Evolutionary conservation across 169 alveolate genomes (phyloP), one percentile per base, ranked within the genome.

Genomic region (Cryptosporidium parvum): DNA sequence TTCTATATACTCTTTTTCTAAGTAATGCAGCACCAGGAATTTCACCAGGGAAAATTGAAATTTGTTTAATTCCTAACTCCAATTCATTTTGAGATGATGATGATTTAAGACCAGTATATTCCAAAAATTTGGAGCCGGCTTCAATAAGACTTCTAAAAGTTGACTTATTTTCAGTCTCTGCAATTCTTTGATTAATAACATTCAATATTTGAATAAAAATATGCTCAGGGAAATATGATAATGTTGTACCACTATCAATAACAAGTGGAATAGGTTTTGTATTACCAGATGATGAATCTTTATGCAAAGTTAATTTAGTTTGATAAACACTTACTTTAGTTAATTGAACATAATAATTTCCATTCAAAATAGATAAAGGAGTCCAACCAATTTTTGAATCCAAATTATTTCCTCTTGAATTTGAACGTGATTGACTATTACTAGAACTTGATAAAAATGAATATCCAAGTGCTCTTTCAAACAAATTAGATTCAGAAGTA

Each of bases 161-260:
- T 37, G 75, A 80, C 44, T 21, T 62, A 26, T 23, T 80, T 44
- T 65, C 89, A 48, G 89, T 62, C 45, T 59, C 75, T n/a, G 89
- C 59, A 35, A 80, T 80, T 14, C 75, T 80, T 29, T 62, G 80
- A 18, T 89, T 91, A 29, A 92, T 85, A 2, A 85, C 80, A 18
- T 53, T 70, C 0, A 92, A 68, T n/a, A 92, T 73, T 42, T 69
- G 85, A 35, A 26, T 69, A 70, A 87, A 92, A n/a, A 92, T 68
- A 29, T 67, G 58, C 16, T 68, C 84, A 52, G 94, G 94, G 56
- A 92, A 92, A 69, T 92, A 92, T 61, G 92, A 85, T 71, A 92
- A 61, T 3, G 94, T 92, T 31, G 94, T 91, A 18, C 94, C 94
- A 39, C 93, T 87, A 56, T 92, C 94, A 39, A 92, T 65, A 58